A percentile compares a stretch with the other conserved stretches of the same genome.
phyloP scores from a whole-genome alignment of 805 yeast genomes.

The Myxozyma neotropica region DNA sequence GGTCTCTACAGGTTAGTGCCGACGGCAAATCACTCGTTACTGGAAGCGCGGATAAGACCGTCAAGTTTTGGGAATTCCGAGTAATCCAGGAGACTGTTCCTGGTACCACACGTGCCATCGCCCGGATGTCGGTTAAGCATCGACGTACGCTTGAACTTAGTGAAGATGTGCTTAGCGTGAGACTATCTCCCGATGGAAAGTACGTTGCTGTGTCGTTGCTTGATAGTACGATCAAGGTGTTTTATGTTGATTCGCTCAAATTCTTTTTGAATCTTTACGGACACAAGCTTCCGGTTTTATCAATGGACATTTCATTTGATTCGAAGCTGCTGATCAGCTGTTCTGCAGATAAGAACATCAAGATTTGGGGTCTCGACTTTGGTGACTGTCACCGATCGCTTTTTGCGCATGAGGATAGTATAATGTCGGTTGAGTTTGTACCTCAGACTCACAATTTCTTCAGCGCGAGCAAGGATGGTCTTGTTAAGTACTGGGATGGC shows the following conservation, averaged over 20 bases:
- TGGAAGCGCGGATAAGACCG: conserved; percentile 90
- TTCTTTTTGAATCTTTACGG: conserved; percentile 90
- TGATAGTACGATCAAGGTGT: conserved; percentile 94
- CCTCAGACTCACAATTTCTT: conserved; percentile 88
- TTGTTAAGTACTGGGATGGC: conserved; percentile 97
- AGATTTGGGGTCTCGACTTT: conserved; percentile 98
- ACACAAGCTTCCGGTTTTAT: conserved; percentile 91
- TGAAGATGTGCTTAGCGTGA: conserved; percentile 82
- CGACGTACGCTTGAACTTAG: conserved; percentile 78
- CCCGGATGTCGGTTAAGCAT: conserved; percentile 65
- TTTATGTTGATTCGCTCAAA: conserved; percentile 82
- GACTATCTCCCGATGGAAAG: conserved; percentile 76
- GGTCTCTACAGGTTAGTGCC: conserved; percentile 85
- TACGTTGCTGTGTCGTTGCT: conserved; percentile 79
- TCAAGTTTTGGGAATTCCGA: conserved; percentile 85
- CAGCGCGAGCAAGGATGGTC: conserved; percentile 85
- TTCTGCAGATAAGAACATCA: conserved; percentile 95
- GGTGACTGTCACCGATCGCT: conserved; percentile 98
- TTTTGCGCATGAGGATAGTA: conserved; percentile 95
- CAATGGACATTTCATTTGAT: conserved; percentile 88
- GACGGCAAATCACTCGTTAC: conserved; percentile 86
- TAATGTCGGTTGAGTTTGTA: conserved; percentile 82
- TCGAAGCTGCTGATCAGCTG: conserved; percentile 86
- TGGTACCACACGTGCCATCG: conserved; percentile 59
- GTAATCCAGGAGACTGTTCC: conserved; percentile 67